A percentile compares a stretch with the other conserved stretches of the same genome.
phyloP scores from a whole-genome alignment of 208 protist genomes.

The Acanthamoeba culbertsoni region DNA sequence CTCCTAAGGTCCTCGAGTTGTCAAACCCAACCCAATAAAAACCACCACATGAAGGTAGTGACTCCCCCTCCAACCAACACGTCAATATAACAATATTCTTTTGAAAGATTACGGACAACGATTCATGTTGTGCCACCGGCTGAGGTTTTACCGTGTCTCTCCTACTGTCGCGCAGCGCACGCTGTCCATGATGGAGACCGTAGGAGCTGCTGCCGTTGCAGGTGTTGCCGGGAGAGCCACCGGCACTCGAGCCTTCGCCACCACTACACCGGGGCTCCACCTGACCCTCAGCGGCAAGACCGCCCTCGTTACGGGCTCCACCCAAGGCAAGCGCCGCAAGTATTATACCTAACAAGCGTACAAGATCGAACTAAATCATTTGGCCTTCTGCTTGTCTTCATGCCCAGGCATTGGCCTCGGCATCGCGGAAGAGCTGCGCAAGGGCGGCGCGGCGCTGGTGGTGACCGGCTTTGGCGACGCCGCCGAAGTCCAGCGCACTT shows the following conservation, averaged over 20 bases:
- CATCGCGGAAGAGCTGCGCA: neutral
- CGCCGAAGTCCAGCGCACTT: neutral
- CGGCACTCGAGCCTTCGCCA: neutral
- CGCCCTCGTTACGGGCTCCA: conserved; percentile 28
- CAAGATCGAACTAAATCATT: too few relatives aligned
- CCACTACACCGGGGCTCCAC: neutral
- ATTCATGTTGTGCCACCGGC: neutral
- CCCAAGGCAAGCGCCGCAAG: neutral
- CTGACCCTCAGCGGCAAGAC: conserved; percentile 6
- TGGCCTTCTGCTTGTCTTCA: too few relatives aligned
- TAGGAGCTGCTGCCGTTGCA: neutral
- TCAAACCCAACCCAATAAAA: too few relatives aligned
- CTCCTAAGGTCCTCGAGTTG: too few relatives aligned
- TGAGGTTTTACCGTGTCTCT: neutral
- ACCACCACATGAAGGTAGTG: too few relatives aligned
- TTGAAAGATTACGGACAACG: neutral
- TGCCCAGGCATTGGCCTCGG: neutral
- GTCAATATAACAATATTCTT: too few relatives aligned
- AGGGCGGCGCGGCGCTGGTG: neutral
- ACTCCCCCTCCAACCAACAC: too few relatives aligned
- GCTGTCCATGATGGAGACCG: neutral
- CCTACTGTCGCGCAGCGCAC: neutral
- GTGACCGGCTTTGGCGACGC: conserved; percentile 3
- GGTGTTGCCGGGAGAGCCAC: neutral
- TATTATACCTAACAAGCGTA: neutral